Percentiles rank a stretch among this genome's conserved stretches.
Evolutionary conservation across 441 rosid species (phyloP).

Genomic region (Mallotus japonicus): DNA sequence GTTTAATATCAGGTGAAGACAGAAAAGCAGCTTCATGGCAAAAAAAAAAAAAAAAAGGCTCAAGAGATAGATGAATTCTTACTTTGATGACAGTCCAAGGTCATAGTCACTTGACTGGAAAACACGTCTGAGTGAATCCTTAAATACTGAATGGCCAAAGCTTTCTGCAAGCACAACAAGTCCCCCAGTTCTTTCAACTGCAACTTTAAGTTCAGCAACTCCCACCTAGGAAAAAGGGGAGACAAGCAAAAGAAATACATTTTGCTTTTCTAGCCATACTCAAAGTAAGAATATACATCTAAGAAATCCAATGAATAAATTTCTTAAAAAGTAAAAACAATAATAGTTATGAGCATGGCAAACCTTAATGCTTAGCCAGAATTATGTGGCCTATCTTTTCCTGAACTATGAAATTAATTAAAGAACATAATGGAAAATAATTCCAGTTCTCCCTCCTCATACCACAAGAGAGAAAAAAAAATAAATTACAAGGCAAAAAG

Average conservation of each 20-base stretch:
- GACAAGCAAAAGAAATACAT: conserved; percentile 14
- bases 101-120: conserved; percentile 71
- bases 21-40: no score
- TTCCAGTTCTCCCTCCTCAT: neutral
- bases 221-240: conserved; percentile 57
- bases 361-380: neutral
- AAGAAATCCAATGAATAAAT: neutral
- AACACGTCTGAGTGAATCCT: conserved; percentile 74
- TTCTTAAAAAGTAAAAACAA: neutral
- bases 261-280: conserved; percentile 9
- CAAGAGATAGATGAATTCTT: conserved; percentile 36
- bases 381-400: neutral
- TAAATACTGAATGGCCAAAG: conserved; percentile 91
- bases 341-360: neutral
- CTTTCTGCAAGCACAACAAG: conserved; percentile 95
- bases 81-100: conserved; percentile 84
- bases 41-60: neutral
- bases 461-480: neutral
- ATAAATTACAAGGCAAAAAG: neutral
- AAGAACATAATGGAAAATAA: neutral
- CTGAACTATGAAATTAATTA: neutral
- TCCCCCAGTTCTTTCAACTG: conserved; percentile 92
- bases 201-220: conserved; percentile 88
- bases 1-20: no score
- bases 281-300: neutral